Percentiles rank a stretch among this genome's conserved stretches.
These are phyloP conservation scores for Prillingera fragicola DNA, from an alignment of 1,284 basidiomycete species.

Conservation along the genomic window DNA sequence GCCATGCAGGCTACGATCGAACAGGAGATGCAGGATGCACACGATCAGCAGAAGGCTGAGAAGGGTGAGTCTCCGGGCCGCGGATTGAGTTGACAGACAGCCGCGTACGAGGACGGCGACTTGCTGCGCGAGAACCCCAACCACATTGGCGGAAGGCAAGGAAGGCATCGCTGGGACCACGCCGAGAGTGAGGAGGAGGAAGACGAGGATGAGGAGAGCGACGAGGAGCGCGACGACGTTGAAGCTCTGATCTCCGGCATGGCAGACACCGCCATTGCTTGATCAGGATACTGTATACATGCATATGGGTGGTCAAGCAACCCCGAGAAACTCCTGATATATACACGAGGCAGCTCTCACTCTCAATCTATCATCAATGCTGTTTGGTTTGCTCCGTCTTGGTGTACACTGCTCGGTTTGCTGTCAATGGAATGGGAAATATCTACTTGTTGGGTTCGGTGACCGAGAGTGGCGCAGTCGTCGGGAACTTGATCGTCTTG, in stretches of 20 bases:
- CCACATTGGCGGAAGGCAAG: conserved; percentile 46
- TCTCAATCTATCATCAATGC: too few relatives aligned
- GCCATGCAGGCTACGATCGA: conserved; percentile 68
- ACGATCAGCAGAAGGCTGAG: conserved; percentile 54
- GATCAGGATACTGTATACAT: not conserved
- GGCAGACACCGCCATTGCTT: conserved; percentile 16
- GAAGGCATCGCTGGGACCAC: conserved; percentile 34
- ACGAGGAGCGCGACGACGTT: conserved; percentile 35
- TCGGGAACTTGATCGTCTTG: too few relatives aligned
- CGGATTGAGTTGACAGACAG: conserved; percentile 7
- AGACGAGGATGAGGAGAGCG: conserved; percentile 14
- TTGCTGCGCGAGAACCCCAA: conserved; percentile 59
- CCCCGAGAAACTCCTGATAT: not conserved
- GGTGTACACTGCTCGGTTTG: too few relatives aligned
- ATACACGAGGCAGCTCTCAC: not conserved
- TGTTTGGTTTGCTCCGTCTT: too few relatives aligned
- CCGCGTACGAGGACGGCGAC: conserved; percentile 49
- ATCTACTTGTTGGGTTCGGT: too few relatives aligned
- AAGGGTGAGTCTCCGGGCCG: conserved; percentile 50
- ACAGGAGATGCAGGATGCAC: conserved; percentile 63
- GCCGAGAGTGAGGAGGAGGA: conserved; percentile 20
- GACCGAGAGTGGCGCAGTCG: too few relatives aligned
- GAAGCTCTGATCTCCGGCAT: conserved; percentile 32
- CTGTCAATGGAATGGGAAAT: too few relatives aligned
- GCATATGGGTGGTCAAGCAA: not conserved